Conservation (phyloP, 1,284 basidiomycete genomes). For the Rhodofomes roseus region DNA sequence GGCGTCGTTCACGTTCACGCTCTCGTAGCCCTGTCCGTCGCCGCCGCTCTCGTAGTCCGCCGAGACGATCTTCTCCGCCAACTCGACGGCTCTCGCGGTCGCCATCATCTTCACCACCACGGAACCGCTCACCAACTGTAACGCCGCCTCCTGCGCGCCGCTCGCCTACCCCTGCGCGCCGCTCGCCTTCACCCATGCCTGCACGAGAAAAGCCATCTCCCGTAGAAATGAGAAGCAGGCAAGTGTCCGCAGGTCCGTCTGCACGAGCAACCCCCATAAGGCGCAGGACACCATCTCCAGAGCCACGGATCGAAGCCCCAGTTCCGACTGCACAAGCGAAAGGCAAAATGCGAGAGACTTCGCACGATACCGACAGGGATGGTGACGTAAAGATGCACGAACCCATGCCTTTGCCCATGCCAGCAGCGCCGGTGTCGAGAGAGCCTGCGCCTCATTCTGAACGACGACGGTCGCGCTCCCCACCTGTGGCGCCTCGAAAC, state of each 20-base stretch:
- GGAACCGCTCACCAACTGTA: neutral
- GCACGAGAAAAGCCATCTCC: neutral
- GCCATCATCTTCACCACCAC: neutral
- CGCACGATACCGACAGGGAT: neutral
- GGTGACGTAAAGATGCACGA: neutral
- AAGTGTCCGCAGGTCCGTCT: neutral
- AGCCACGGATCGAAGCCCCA: neutral
- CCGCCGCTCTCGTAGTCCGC: neutral
- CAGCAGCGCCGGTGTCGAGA: neutral
- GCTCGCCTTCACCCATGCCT: neutral
- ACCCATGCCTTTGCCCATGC: neutral
- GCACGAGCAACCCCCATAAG: neutral
- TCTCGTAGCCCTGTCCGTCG: neutral
- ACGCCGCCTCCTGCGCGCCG: neutral
- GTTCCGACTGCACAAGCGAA: neutral
- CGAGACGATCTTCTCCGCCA: neutral
- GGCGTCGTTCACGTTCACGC: slow-evolving; percentile 6
- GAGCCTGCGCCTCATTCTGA: neutral
- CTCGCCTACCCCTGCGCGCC: neutral
- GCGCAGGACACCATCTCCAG: neutral
- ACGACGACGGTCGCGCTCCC: neutral
- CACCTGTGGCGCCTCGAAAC: neutral
- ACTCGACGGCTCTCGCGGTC: neutral
- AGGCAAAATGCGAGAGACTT: neutral
- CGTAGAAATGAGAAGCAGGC: neutral